Conservation (phyloP, 1,284 basidiomycete genomes). For the Leccinum fallax region DNA sequence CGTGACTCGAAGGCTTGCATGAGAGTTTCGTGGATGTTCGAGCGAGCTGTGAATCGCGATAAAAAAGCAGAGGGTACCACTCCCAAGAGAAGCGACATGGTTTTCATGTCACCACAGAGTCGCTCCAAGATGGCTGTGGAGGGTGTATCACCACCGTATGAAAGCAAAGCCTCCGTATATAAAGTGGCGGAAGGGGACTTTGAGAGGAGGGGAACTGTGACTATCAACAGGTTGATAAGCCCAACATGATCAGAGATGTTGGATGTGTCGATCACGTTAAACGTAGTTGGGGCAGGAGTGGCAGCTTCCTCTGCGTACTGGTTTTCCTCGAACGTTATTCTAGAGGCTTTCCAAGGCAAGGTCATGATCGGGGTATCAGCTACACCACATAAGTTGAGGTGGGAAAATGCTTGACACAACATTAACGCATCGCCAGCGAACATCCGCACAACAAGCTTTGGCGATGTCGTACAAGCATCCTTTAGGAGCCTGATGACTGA, state of each 20-base stretch:
- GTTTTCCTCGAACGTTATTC: slow-evolving; percentile 37
- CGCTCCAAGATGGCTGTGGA: slow-evolving; percentile 37
- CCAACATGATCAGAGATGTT: slow-evolving; percentile 52
- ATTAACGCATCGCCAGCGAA: slow-evolving; percentile 37
- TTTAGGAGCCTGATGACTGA: slow-evolving; percentile 18
- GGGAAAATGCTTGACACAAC: slow-evolving; percentile 33
- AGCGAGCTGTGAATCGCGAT: slow-evolving; percentile 43
- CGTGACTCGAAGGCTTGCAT: not conserved
- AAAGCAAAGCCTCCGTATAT: slow-evolving; percentile 47
- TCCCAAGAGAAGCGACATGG: slow-evolving; percentile 44
- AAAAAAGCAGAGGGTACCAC: slow-evolving; percentile 45
- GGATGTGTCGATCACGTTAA: slow-evolving; percentile 58
- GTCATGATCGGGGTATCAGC: slow-evolving; percentile 33
- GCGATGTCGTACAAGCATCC: slow-evolving; percentile 10
- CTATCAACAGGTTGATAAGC: slow-evolving; percentile 48
- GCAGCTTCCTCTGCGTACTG: slow-evolving; percentile 34
- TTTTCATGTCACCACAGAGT: slow-evolving; percentile 41
- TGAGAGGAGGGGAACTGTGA: slow-evolving; percentile 40
- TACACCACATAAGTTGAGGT: slow-evolving; percentile 22
- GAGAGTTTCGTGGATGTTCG: slow-evolving; percentile 45
- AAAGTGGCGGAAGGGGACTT: slow-evolving; percentile 35
- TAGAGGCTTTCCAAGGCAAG: slow-evolving; percentile 40
- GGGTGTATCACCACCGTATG: slow-evolving; percentile 26
- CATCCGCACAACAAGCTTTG: slow-evolving; percentile 31
- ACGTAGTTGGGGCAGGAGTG: slow-evolving; percentile 39